phyloP scores from a whole-genome alignment of 1,139 yeast genomes.

The Yarrowia galli region DNA sequence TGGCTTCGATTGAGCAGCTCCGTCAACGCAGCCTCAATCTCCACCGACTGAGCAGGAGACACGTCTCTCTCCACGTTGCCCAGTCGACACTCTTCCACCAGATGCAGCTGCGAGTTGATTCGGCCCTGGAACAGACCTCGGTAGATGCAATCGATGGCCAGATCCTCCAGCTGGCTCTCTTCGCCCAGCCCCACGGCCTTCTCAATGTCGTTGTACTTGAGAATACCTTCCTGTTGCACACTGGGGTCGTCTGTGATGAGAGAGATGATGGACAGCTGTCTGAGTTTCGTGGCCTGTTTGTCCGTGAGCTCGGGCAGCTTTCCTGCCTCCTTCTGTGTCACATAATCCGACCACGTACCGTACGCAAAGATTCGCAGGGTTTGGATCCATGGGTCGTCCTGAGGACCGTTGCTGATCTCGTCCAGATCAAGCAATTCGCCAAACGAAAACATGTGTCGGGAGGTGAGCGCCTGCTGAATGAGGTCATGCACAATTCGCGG shows the following conservation, averaged over 20 bases:
- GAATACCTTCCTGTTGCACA: conserved; percentile 5
- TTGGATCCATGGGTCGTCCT: conserved; percentile 22
- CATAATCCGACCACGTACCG: conserved; percentile 36
- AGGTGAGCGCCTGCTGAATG: conserved; percentile 34
- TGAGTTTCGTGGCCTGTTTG: conserved; percentile 37
- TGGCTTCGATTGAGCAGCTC: conserved; percentile 12
- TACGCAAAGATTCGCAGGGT: conserved; percentile 38
- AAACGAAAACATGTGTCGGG: conserved; percentile 37
- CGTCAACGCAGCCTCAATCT: conserved; percentile 36
- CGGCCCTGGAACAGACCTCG: conserved; percentile 43
- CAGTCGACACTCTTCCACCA: conserved; percentile 41
- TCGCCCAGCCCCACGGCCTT: conserved; percentile 17
- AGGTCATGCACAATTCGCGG: conserved; percentile 21
- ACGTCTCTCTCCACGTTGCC: conserved; percentile 42
- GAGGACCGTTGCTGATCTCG: conserved; percentile 2
- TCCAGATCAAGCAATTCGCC: conserved; percentile 21
- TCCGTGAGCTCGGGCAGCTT: conserved; percentile 23
- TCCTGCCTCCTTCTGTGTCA: neutral
- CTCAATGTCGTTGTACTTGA: conserved; percentile 16
- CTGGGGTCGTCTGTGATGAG: conserved; percentile 29
- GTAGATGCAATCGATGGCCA: conserved; percentile 43
- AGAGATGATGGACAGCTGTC: conserved; percentile 40
- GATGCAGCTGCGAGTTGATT: conserved; percentile 42
- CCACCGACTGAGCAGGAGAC: conserved; percentile 22
- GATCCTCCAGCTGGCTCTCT: conserved; percentile 42